These are phyloP conservation scores for Berberis thunbergii DNA, from an alignment of 164 flowering plant species.

Conservation along the genomic window DNA sequence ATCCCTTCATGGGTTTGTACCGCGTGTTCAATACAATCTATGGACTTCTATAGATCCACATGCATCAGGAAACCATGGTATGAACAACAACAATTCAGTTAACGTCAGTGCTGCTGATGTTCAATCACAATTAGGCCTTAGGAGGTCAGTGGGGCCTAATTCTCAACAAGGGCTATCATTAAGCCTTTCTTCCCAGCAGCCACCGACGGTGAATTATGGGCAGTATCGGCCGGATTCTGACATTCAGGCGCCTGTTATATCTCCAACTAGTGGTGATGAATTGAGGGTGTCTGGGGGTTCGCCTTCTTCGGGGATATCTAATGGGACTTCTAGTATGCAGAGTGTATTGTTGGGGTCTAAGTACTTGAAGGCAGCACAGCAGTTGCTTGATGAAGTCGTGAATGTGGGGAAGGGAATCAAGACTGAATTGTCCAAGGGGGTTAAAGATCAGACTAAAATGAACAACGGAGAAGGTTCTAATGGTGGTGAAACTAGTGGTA, in stretches of 20 bases:
- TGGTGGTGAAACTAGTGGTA: slow-evolving; percentile 30
- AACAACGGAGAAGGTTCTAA: slow-evolving; percentile 31
- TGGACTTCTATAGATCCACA: slow-evolving; percentile 37
- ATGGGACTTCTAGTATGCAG: slow-evolving; percentile 51
- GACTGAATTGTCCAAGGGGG: slow-evolving; percentile 23
- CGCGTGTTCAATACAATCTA: slow-evolving; percentile 50
- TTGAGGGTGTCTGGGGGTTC: slow-evolving; percentile 38
- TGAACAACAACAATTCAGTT: slow-evolving; percentile 5
- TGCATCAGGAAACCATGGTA: slow-evolving; percentile 26
- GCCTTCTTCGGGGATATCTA: slow-evolving; percentile 51
- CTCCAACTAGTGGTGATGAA: slow-evolving; percentile 31
- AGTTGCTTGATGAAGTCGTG: slow-evolving; percentile 83
- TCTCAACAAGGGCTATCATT: slow-evolving; percentile 65
- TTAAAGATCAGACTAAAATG: slow-evolving; percentile 24
- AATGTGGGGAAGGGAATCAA: slow-evolving; percentile 49
- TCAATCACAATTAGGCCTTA: slow-evolving; percentile 21
- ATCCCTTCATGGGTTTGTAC: slow-evolving; percentile 40
- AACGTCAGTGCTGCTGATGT: slow-evolving; percentile 10
- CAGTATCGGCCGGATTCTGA: slow-evolving; percentile 19
- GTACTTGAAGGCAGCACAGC: slow-evolving; percentile 84
- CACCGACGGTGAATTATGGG: slow-evolving; percentile 15
- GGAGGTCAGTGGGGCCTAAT: slow-evolving; percentile 21
- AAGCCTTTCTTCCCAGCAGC: slow-evolving; percentile 77
- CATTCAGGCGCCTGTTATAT: slow-evolving; percentile 17
- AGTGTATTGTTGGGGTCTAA: slow-evolving; percentile 73